Base-by-base conservation (phyloP, 192 early-diverging fungal genomes). In the Coemansia asiatica region DNA sequence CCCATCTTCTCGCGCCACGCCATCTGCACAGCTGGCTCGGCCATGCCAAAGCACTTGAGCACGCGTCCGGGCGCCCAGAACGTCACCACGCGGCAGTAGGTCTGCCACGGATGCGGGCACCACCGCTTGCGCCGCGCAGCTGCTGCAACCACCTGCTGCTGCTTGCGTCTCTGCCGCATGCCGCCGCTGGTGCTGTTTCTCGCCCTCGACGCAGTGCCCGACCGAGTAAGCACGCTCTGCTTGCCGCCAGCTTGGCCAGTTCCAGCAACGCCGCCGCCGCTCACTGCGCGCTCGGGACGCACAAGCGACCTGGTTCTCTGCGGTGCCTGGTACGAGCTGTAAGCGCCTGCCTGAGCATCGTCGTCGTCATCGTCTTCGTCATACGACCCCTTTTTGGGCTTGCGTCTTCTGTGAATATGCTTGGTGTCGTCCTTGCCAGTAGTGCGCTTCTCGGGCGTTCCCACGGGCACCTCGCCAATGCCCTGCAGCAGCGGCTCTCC, bases 1-100 rank as follows among this genome's bases (percentile, higher is more conserved):
- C 90, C 92, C 62, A 97, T 89, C 75, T 97, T 97, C 78, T 97
- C 95, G 69, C 93, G 86, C 90, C 91, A 97, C 26, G 95, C 95
- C 63, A 74, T 71, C 60, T 91, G 91, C 69, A 87, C 84, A 35
- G 67, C 80, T 13, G 61, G 46, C 36, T 85, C 78, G 22, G 75
- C 67, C 70, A 90, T 88, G 6, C 90, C 90, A 40, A 71, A 84
- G 69, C 77, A 81, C 64, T 68, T 64, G 21, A 87, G 72, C 18
- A 87, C 67, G n/a, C 81, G 72, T 0, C 76, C 67, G 6, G 85
- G 85, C 58, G 83, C 80, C 64, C 81, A 87, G 61, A 84, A 87
- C 22, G 86, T 87, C 26, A 85, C 74, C 19, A 85, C 61, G 33
- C 79, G 74, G 46, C 81, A 84, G 69, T 84, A 87, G 6, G 81